Evolutionary conservation across 1,284 basidiomycete species (phyloP).

Genomic region (Jaminaea rosea): DNA sequence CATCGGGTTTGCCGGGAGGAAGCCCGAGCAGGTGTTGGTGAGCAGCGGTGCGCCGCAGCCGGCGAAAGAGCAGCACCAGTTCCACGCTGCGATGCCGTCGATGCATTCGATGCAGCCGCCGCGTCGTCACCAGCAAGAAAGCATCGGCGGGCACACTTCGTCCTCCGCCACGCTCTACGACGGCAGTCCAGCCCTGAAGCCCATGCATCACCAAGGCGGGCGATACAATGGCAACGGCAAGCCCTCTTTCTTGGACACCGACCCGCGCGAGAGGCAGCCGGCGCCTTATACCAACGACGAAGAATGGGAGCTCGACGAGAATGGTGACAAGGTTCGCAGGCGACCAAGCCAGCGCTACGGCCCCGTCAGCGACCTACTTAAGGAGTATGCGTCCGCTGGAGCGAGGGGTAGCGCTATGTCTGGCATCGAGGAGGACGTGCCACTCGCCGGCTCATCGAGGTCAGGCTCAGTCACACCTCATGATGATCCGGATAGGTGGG

Average conservation of each 20-base stretch:
- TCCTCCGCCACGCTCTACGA: background rate
- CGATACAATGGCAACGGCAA: background rate
- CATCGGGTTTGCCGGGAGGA: conserved; percentile 47
- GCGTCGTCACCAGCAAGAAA: background rate
- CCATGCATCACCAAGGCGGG: background rate
- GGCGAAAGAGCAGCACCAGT: background rate
- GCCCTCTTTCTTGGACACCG: background rate
- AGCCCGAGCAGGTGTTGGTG: conserved; percentile 21
- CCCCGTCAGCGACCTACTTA: conserved; percentile 25
- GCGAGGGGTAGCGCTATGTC: background rate
- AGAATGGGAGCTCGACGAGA: background rate
- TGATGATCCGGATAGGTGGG: no score
- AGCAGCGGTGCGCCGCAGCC: background rate
- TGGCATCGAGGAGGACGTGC: background rate
- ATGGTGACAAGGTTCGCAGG: background rate
- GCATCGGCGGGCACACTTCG: background rate
- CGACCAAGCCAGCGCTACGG: conserved; percentile 21
- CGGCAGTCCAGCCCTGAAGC: background rate
- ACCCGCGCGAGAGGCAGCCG: background rate
- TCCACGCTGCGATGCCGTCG: no score
- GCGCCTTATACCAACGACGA: background rate
- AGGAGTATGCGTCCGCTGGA: conserved; percentile 22
- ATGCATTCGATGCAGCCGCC: no score
- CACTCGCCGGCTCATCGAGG: no score
- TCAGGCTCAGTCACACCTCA: no score